Conservation (phyloP, 2,329 filamentous ascomycete species). For the Didymella segeticola region DNA sequence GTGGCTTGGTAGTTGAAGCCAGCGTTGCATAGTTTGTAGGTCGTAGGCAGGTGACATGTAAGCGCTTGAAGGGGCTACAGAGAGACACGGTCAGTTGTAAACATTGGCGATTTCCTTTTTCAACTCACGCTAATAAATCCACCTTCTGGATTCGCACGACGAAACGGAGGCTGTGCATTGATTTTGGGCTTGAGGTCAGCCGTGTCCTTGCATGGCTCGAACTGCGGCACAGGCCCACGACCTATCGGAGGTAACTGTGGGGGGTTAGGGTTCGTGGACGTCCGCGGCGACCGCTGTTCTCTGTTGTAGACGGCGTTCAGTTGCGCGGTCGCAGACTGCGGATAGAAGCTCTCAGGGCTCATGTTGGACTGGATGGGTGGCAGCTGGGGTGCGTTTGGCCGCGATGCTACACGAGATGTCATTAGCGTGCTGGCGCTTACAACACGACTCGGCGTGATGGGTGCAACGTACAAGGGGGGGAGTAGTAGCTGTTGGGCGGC, state of each 20-base stretch:
- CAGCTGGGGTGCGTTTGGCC: slow-evolving; percentile 70
- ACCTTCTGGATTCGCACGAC: slow-evolving; percentile 93
- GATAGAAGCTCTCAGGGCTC: slow-evolving; percentile 73
- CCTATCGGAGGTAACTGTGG: slow-evolving; percentile 54
- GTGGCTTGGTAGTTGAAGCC: slow-evolving; percentile 99
- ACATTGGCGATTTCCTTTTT: neutral
- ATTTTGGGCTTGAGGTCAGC: slow-evolving; percentile 81
- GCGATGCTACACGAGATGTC: slow-evolving; percentile 43
- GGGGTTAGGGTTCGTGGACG: slow-evolving; percentile 52
- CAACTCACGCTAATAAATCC: slow-evolving; percentile 91
- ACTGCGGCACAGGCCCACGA: slow-evolving; percentile 82
- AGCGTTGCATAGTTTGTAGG: slow-evolving; percentile 97
- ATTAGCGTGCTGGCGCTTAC: slow-evolving; percentile 32
- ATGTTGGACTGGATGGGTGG: slow-evolving; percentile 77
- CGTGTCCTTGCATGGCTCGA: slow-evolving; percentile 76
- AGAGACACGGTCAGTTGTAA: slow-evolving; percentile 23
- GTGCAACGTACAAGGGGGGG: slow-evolving; percentile 60
- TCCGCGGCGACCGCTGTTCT: slow-evolving; percentile 59
- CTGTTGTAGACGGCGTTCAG: slow-evolving; percentile 71
- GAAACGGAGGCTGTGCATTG: slow-evolving; percentile 86
- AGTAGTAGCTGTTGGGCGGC: slow-evolving; percentile 64
- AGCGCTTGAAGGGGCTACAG: slow-evolving; percentile 88
- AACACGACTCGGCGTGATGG: slow-evolving; percentile 7
- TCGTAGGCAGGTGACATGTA: slow-evolving; percentile 89
- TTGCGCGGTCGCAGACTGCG: slow-evolving; percentile 71